phyloP scores from a whole-genome alignment of 2,329 filamentous ascomycete species.

The Neocatenulostroma microsporum region DNA sequence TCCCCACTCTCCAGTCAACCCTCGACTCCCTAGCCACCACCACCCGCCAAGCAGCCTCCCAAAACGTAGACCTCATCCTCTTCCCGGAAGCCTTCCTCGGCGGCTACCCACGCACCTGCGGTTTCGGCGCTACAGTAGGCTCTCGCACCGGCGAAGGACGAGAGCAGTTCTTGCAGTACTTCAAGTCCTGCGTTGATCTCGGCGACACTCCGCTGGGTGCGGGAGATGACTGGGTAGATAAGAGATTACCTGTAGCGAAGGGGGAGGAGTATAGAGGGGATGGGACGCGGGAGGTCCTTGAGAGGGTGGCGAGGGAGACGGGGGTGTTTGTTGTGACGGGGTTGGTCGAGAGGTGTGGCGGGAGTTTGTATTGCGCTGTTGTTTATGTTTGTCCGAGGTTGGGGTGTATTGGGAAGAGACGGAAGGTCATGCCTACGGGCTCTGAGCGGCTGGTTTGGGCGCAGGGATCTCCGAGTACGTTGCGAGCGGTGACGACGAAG shows the following conservation, averaged over 20 bases:
- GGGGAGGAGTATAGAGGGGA: conserved; percentile 52
- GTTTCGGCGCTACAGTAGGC: conserved; percentile 69
- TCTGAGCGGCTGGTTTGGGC: conserved; percentile 82
- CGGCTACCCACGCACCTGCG: conserved; percentile 76
- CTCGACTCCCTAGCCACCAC: conserved; percentile 58
- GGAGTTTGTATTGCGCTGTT: conserved; percentile 74
- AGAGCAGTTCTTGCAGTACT: conserved; percentile 77
- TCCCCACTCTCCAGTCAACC: conserved; percentile 48
- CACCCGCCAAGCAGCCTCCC: conserved; percentile 54
- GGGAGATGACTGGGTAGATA: conserved; percentile 63
- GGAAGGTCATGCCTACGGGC: conserved; percentile 90
- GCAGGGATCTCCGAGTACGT: conserved; percentile 69
- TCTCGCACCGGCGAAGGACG: conserved; percentile 60
- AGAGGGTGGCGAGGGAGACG: conserved; percentile 65
- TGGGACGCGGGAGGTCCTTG: conserved; percentile 72
- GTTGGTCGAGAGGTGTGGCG: conserved; percentile 69
- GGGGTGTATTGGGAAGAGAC: conserved; percentile 72
- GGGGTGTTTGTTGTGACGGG: conserved; percentile 78
- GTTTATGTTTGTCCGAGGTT: conserved; percentile 70
- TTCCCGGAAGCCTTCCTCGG: conserved; percentile 91
- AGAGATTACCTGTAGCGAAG: conserved; percentile 47
- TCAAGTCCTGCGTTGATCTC: conserved; percentile 69
- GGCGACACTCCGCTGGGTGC: conserved; percentile 68
- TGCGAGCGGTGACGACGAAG: conserved; percentile 68
- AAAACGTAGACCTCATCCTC: conserved; percentile 61